These are phyloP conservation scores for Fomitopsis betulina DNA, from an alignment of 1,284 basidiomycete species.

Conservation along the genomic window DNA sequence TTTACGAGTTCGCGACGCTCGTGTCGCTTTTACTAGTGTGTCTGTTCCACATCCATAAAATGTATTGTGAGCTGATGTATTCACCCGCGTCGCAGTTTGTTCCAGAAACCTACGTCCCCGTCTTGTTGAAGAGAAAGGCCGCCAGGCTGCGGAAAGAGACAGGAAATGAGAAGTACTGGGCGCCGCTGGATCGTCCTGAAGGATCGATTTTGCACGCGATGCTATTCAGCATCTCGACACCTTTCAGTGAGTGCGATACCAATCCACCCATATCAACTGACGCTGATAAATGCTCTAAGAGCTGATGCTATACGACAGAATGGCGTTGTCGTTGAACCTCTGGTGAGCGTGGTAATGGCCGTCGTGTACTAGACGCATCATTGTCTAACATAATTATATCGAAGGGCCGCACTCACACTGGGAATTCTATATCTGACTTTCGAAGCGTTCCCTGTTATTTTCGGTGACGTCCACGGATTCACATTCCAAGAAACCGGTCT, in stretches of 20 bases:
- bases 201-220: constrained; percentile 37
- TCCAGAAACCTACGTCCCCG: constrained; percentile 74
- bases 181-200: constrained; percentile 48
- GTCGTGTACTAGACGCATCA: background rate
- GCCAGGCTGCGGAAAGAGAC: constrained; percentile 48
- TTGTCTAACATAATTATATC: background rate
- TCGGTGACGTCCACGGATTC: constrained; percentile 56
- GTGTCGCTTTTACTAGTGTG: constrained; percentile 46
- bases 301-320: constrained; percentile 64
- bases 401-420: constrained; percentile 56
- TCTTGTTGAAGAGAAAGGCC: constrained; percentile 59
- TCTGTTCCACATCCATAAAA: background rate
- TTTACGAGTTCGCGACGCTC: constrained; percentile 52
- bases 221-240: constrained; percentile 40
- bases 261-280: background rate
- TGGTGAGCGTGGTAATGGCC: constrained; percentile 30
- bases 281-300: constrained; percentile 36
- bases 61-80: too few species aligned
- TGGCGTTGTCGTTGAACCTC: constrained; percentile 67
- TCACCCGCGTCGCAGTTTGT: constrained; percentile 37
- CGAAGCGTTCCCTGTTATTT: constrained; percentile 69
- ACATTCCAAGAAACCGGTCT: constrained; percentile 56
- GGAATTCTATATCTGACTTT: constrained; percentile 77
- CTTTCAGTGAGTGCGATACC: constrained; percentile 58
- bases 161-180: constrained; percentile 49